A percentile compares a stretch with the other conserved stretches of the same genome.
Evolutionary conservation across 106 monocot genomes (phyloP).

Genomic region (Dendrobium huoshanense): DNA sequence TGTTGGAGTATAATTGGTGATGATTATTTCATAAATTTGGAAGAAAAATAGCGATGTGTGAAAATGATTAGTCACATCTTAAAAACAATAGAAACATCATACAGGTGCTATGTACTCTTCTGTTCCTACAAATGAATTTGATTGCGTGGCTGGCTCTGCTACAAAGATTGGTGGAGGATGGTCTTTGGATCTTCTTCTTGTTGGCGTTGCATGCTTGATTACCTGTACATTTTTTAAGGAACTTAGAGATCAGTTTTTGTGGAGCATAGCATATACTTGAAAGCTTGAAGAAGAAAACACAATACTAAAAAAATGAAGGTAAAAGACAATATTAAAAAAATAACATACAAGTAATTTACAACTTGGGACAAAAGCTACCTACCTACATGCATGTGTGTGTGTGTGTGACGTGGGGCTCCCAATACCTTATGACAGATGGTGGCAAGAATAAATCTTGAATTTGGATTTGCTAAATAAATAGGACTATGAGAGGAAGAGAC

Average conservation of each 20-base stretch:
- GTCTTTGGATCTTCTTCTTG: constrained; percentile 40
- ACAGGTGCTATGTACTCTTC: constrained; percentile 99
- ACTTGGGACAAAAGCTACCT: neutral
- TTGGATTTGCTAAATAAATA: too few species aligned
- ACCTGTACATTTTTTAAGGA: constrained; percentile 40
- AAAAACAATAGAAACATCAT: constrained; percentile 14
- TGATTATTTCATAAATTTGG: neutral
- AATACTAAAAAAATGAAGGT: neutral
- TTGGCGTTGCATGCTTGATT: constrained; percentile 41
- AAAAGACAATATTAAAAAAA: neutral
- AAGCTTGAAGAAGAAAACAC: neutral
- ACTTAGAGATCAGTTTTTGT: neutral
- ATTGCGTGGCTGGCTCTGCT: constrained; percentile 89
- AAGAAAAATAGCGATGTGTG: neutral
- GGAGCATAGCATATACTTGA: neutral
- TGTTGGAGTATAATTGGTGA: neutral
- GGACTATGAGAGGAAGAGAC: too few species aligned
- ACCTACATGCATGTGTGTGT: too few species aligned
- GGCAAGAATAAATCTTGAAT: too few species aligned
- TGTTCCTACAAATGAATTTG: constrained; percentile 98
- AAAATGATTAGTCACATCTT: neutral
- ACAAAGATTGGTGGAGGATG: constrained; percentile 60
- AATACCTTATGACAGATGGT: too few species aligned
- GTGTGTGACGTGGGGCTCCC: too few species aligned
- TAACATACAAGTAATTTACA: neutral